A percentile compares a stretch with the other conserved stretches of the same genome.
These are phyloP conservation scores for Xylariaceae sp. DNA, from an alignment of 2,329 filamentous ascomycete genomes.

Conservation along the genomic window DNA sequence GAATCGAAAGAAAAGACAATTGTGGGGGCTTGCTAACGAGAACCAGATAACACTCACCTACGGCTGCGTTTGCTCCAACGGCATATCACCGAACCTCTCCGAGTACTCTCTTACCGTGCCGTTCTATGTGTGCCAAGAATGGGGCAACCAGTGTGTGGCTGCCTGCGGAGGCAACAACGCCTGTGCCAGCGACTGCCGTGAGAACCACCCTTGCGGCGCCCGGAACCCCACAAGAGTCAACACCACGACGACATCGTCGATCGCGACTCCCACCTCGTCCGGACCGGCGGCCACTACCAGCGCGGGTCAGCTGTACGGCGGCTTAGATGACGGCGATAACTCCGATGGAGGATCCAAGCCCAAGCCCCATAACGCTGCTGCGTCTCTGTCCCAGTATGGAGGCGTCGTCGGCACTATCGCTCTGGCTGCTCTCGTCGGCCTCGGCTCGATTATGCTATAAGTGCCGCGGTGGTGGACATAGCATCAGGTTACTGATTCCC, in stretches of 20 bases:
- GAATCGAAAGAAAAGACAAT: too few relatives aligned
- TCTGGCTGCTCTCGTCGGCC: constrained; percentile 12
- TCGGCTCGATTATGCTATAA: constrained; percentile 16
- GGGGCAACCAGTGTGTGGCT: constrained; percentile 61
- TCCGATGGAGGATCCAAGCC: constrained; percentile 8
- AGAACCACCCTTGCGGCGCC: constrained; percentile 69
- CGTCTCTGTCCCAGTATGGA: constrained; percentile 12
- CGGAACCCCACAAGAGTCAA: constrained; percentile 57
- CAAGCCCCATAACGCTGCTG: constrained; percentile 9
- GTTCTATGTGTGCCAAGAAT: constrained; percentile 69
- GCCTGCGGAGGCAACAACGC: constrained; percentile 49
- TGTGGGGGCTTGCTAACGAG: constrained; percentile 16
- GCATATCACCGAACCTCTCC: constrained; percentile 62
- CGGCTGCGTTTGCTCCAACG: constrained; percentile 65
- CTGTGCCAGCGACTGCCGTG: constrained; percentile 57
- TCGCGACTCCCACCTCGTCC: constrained; percentile 35
- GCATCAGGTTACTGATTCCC: too few relatives aligned
- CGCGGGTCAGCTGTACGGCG: constrained; percentile 32
- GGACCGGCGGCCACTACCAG: constrained; percentile 30
- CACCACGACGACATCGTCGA: constrained; percentile 40
- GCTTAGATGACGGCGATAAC: constrained; percentile 22
- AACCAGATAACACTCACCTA: constrained; percentile 56
- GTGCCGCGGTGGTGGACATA: too few relatives aligned
- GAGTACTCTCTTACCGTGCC: constrained; percentile 75
- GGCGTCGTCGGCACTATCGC: constrained; percentile 10